These are phyloP conservation scores for Dioscorea zingiberensis DNA, from an alignment of 106 monocot species.

Conservation along the genomic window DNA sequence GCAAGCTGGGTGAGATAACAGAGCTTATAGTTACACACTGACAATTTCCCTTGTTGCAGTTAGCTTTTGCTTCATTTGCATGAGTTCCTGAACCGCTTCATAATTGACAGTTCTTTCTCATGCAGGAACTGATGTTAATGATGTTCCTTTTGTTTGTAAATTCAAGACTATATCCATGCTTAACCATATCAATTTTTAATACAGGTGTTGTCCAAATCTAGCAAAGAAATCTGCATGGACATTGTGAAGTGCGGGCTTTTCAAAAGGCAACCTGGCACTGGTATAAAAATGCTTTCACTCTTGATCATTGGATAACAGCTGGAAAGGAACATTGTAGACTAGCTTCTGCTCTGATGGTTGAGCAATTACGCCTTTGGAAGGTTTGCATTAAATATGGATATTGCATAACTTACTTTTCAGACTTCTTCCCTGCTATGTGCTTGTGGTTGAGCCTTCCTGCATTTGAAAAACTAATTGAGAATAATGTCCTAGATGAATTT, in stretches of 20 bases:
- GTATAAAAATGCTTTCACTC: slow-evolving; percentile 45
- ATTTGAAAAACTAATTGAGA: slow-evolving; percentile 54
- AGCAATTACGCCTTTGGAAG: slow-evolving; percentile 88
- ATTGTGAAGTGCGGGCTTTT: slow-evolving; percentile 72
- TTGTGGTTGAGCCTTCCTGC: slow-evolving; percentile 61
- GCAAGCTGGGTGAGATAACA: too few species aligned
- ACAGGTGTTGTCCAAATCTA: slow-evolving; percentile 68
- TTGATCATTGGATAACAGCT: slow-evolving; percentile 63
- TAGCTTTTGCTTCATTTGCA: too few species aligned
- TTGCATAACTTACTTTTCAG: slow-evolving; percentile 65
- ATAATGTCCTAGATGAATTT: slow-evolving; percentile 63
- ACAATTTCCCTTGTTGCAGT: too few species aligned
- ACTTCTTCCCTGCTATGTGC: slow-evolving; percentile 75
- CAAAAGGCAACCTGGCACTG: slow-evolving; percentile 71
- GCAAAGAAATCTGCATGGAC: slow-evolving; percentile 48
- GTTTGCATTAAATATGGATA: slow-evolving; percentile 81
- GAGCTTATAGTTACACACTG: too few species aligned
- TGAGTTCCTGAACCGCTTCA: too few species aligned
- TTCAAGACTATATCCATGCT: too few species aligned
- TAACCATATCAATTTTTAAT: slow-evolving; percentile 2
- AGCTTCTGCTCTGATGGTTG: slow-evolving; percentile 56
- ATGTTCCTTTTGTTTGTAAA: too few species aligned
- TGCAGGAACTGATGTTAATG: too few species aligned
- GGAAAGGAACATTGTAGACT: slow-evolving; percentile 66
- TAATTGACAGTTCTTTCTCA: too few species aligned